Evolutionary conservation across 2,329 filamentous ascomycete species (phyloP).

Genomic region (Sporothrix dimorphospora): DNA sequence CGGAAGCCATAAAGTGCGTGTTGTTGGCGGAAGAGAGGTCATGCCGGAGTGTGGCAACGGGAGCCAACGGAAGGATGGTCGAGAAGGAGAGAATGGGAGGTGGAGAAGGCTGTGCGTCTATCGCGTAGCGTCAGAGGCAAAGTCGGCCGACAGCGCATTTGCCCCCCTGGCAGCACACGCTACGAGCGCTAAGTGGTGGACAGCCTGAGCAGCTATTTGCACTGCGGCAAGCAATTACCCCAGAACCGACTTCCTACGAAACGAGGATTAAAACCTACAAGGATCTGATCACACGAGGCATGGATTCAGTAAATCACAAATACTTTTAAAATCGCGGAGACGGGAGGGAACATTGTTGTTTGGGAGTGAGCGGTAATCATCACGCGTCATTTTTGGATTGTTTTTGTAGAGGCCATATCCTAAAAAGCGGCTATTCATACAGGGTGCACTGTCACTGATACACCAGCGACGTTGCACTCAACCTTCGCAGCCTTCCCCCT

Average conservation of each 20-base stretch:
- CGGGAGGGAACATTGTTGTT: neutral
- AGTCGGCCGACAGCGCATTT: neutral
- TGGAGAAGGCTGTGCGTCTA: neutral
- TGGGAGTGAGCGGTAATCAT: neutral
- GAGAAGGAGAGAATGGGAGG: neutral
- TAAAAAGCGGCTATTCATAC: constrained; percentile 19
- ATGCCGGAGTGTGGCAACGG: neutral
- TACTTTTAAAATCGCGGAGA: neutral
- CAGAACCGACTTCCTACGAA: neutral
- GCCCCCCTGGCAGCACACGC: neutral
- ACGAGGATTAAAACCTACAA: neutral
- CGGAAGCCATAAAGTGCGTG: constrained; percentile 1
- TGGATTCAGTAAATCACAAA: too few relatives aligned
- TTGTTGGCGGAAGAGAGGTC: neutral
- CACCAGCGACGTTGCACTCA: neutral
- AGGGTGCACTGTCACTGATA: neutral
- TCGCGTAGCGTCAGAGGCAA: neutral
- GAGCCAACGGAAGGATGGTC: neutral
- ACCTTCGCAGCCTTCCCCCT: neutral
- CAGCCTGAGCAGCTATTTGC: too few relatives aligned
- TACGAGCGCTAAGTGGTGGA: neutral
- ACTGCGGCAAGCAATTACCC: neutral
- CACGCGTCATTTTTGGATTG: constrained; percentile 8
- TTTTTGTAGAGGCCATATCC: constrained; percentile 1
- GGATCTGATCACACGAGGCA: too few relatives aligned